Evolutionary conservation across 2,329 filamentous ascomycete genomes (phyloP).

Genomic region (Coniosporium uncinatum): DNA sequence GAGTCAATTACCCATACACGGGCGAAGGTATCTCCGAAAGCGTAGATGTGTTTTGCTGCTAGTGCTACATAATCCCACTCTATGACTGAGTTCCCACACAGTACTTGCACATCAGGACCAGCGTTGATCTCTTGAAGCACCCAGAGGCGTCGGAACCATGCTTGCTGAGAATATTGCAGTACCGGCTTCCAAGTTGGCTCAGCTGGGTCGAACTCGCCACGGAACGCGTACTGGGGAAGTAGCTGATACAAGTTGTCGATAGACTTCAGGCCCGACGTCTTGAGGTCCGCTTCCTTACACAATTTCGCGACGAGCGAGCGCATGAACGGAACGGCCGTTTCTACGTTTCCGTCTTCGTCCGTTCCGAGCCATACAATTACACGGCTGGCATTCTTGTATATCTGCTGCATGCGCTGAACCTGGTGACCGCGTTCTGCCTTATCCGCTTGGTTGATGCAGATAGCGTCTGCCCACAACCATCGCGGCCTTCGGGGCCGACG

Average conservation of each 20-base stretch:
- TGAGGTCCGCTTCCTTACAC: too few relatives aligned
- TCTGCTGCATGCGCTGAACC: constrained; percentile 5
- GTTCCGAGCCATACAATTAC: constrained; percentile 5
- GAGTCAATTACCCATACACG: too few relatives aligned
- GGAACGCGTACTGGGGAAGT: too few relatives aligned
- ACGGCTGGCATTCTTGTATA: constrained; percentile 1
- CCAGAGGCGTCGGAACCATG: neutral
- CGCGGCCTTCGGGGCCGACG: neutral
- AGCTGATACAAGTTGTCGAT: too few relatives aligned
- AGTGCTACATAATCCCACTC: neutral
- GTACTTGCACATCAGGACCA: neutral
- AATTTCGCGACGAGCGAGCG: too few relatives aligned
- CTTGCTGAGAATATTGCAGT: too few relatives aligned
- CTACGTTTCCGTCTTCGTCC: neutral
- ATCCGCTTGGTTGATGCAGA: constrained; percentile 9
- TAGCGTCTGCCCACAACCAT: constrained; percentile 8
- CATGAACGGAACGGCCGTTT: too few relatives aligned
- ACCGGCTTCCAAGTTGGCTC: too few relatives aligned
- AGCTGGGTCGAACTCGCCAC: too few relatives aligned
- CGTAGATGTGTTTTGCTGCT: neutral
- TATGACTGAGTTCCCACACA: neutral
- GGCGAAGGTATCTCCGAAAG: too few relatives aligned
- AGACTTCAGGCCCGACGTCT: too few relatives aligned
- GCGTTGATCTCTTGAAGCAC: neutral
- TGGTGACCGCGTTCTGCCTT: constrained; percentile 5